Conservation (phyloP, 2,329 filamentous ascomycete genomes). For the Acrodontium crateriforme region DNA sequence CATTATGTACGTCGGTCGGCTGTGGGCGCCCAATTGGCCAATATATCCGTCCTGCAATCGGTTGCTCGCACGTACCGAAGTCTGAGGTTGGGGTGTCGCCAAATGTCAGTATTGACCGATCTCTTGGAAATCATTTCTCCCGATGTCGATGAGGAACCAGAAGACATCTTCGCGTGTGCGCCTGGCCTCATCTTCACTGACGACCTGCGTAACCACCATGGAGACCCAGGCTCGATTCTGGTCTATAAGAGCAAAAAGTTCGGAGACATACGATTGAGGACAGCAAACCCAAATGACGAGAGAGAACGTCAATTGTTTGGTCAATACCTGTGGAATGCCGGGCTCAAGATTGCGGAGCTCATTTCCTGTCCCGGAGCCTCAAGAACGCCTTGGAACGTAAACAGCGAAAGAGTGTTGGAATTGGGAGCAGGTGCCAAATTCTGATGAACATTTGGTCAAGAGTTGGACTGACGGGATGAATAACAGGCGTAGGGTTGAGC, state of each 20-base stretch:
- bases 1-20: too few relatives aligned
- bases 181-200: slow-evolving; percentile 55
- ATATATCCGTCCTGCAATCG: too few relatives aligned
- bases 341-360: slow-evolving; percentile 32
- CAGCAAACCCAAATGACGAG: slow-evolving; percentile 36
- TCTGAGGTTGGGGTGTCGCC: too few relatives aligned
- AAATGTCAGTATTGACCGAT: slow-evolving; percentile 16
- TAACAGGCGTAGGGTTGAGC: slow-evolving; percentile 30
- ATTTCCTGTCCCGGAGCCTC: slow-evolving; percentile 19
- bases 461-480: slow-evolving; percentile 10
- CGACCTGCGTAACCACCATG: slow-evolving; percentile 52
- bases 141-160: slow-evolving; percentile 11
- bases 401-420: slow-evolving; percentile 44
- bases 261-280: slow-evolving; percentile 26
- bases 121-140: slow-evolving; percentile 14
- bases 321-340: slow-evolving; percentile 62
- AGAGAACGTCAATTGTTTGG: slow-evolving; percentile 48
- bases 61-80: too few relatives aligned
- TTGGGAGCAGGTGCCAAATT: slow-evolving; percentile 52
- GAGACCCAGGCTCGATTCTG: slow-evolving; percentile 45
- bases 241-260: slow-evolving; percentile 35
- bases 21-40: too few relatives aligned
- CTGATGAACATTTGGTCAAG: slow-evolving; percentile 23
- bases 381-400: slow-evolving; percentile 32
- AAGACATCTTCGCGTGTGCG: slow-evolving; percentile 37